phyloP scores from a whole-genome alignment of 2,329 filamentous ascomycete genomes.

The Sporothrix variecibatus region DNA sequence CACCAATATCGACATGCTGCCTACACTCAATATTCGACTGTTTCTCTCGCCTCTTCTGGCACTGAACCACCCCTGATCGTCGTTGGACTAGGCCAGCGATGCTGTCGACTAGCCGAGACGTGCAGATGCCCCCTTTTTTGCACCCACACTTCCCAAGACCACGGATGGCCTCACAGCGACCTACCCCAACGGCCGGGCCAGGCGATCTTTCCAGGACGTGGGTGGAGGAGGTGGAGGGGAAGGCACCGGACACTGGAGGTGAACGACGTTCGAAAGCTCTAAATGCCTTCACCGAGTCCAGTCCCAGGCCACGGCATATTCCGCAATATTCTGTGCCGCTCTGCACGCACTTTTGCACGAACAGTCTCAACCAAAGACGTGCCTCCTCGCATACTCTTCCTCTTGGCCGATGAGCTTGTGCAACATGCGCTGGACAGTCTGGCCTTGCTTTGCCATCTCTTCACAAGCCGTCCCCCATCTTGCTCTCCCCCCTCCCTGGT shows the following conservation, averaged over 20 bases:
- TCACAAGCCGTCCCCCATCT: background rate
- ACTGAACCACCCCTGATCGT: background rate
- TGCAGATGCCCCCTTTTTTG: conserved; percentile 3
- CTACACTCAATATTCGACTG: background rate
- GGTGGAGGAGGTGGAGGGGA: background rate
- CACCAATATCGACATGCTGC: background rate
- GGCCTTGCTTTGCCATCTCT: background rate
- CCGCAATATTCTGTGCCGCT: background rate
- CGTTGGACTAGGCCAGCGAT: background rate
- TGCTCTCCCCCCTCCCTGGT: background rate
- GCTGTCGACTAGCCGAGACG: conserved; percentile 15
- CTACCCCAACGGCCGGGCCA: background rate
- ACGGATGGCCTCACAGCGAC: background rate
- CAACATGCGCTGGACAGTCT: background rate
- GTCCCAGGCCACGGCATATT: background rate
- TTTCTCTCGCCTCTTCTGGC: background rate
- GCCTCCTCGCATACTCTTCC: background rate
- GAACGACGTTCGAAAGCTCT: background rate
- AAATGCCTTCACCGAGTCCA: background rate
- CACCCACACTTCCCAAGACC: conserved; percentile 1
- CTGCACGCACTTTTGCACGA: background rate
- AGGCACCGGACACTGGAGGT: background rate
- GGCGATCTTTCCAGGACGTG: background rate
- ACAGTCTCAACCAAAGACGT: background rate
- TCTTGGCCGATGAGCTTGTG: background rate